Conservation (phyloP, 2,329 filamentous ascomycete genomes). For the Alternaria sp. region DNA sequence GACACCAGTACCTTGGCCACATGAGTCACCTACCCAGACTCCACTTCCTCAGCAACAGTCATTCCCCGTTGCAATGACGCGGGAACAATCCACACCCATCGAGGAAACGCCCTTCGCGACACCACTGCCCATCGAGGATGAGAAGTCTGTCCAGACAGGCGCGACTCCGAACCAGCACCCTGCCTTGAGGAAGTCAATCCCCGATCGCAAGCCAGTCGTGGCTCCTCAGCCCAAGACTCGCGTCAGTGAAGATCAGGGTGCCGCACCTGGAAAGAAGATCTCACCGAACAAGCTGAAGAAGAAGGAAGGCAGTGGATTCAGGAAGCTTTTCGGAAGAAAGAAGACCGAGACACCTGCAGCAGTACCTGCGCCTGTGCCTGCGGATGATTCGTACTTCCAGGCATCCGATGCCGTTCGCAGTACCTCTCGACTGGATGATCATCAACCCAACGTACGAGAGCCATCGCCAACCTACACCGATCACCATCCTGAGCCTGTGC, state of each 20-base stretch:
- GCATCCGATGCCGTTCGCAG: constrained; percentile 32
- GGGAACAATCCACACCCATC: background rate
- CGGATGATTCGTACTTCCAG: constrained; percentile 26
- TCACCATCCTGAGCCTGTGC: constrained; percentile 29
- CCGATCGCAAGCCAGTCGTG: constrained; percentile 28
- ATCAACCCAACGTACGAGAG: constrained; percentile 29
- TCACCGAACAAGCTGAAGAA: constrained; percentile 48
- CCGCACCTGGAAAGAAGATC: constrained; percentile 33
- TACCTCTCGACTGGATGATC: constrained; percentile 32
- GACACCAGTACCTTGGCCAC: constrained; percentile 41
- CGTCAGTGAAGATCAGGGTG: constrained; percentile 28
- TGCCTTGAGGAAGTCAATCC: constrained; percentile 47
- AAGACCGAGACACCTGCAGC: constrained; percentile 34
- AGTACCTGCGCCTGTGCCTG: constrained; percentile 20
- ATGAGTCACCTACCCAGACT: constrained; percentile 29
- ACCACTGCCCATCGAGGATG: constrained; percentile 29
- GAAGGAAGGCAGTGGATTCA: constrained; percentile 46
- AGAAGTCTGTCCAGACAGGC: constrained; percentile 32
- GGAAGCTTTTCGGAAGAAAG: constrained; percentile 51
- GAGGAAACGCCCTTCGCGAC: constrained; percentile 8
- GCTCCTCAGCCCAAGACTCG: constrained; percentile 18
- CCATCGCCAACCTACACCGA: constrained; percentile 32
- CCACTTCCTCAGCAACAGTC: constrained; percentile 45
- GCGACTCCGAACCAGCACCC: constrained; percentile 49
- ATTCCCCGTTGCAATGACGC: constrained; percentile 5